Base-by-base conservation (phyloP, 345 rosid genomes). In the Crucihimalaya himalaica region DNA sequence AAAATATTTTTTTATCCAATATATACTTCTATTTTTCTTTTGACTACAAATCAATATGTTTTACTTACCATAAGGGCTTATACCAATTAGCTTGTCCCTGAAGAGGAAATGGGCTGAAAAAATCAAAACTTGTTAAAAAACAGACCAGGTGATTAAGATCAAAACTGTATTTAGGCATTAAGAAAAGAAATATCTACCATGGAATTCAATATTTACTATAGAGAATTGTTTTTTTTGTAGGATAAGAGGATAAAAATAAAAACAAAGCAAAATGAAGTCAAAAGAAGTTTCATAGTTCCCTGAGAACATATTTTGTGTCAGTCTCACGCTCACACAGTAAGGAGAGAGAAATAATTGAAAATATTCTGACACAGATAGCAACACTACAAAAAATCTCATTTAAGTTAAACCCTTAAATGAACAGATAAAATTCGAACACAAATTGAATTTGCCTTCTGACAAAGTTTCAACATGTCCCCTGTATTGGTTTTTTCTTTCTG, bases 251-350 rank as follows among this genome's bases (percentile, higher is more conserved):
- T 21, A 35, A 28, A n/a, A 21, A 21, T 13, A 5, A 45, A 14
- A 34, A 32, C 7, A 10, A 11, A 37, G 14, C 13, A 37, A 21
- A 16, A 23, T 15, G 7, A 54, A 13, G 66, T 70, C 58, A 34
- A 37, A 37, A 71, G 15, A 71, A 50, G 28, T 31, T 72, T 63
- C 37, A 62, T 72, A 63, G 54, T 15, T 27, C 39, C 21, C 32
- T 18, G 32, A 62, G 40, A 61, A 53, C 25, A 72, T 72, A 18
- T 40, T 37, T 53, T 19, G 23, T 31, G 54, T 63, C 60, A 58
- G 68, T 60, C 52, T 63, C 70, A 72, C 48, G 48, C 70, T 54
- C 56, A 46, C 56, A 29, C 15, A 51, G 59, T 21, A 21, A 65
- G 3, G n/a, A 12, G 25, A 12, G 25, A 39, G 0, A 25, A 67